Base-by-base conservation (phyloP, 768 basidiomycete genomes). In the Leccinum incarnatum region DNA sequence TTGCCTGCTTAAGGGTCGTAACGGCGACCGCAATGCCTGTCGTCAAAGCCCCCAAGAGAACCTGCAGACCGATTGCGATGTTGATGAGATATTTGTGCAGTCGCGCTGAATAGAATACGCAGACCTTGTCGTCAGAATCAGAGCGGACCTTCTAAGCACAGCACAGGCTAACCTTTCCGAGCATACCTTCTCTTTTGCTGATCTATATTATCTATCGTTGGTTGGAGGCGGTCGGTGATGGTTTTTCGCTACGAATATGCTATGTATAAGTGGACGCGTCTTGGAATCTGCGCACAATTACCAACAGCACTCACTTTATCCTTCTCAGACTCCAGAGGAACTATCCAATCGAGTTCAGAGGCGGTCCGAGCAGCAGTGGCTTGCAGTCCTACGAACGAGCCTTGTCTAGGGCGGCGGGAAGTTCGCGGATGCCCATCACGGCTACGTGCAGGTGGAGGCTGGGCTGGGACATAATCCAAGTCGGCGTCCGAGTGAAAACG, bases 11-110 rank as follows among this genome's bases (percentile, higher is more conserved):
- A 5, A 77, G 79, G 17, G 61, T 67, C 7, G 75, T 69, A 2
- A 78, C 73, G 5, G 72, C 75, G 4, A 83, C 84, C 0, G 87
- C 78, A 10, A 89, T 60, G 0, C 82, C 88, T 0, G 88, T 89
- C 5, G 85, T 89, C 30, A 90, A 72, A 3, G 88, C 81, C 7
- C 87, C 87, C 23, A 89, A 71, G 0, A 86, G 36, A 4, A 89
- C 82, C 67, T 89, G 88, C 36, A 86, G 55, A 12, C 77, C 79
- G 47, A 88, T 88, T 0, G 86, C 85, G 11, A 75, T 54, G 54
- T 79, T 79, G 27, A 79, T 70, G 5, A 72, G 66, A 54, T 71
- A 72, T 0, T 67, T 66, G 3, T 72, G 72, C 49, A 56, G 58
- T 54, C 21, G 27, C 6, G 19, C 50, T 51, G 30, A 32, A 19